Base-by-base conservation (phyloP, 352 stramenopile genomes). In the Aphanomyces astaci region DNA sequence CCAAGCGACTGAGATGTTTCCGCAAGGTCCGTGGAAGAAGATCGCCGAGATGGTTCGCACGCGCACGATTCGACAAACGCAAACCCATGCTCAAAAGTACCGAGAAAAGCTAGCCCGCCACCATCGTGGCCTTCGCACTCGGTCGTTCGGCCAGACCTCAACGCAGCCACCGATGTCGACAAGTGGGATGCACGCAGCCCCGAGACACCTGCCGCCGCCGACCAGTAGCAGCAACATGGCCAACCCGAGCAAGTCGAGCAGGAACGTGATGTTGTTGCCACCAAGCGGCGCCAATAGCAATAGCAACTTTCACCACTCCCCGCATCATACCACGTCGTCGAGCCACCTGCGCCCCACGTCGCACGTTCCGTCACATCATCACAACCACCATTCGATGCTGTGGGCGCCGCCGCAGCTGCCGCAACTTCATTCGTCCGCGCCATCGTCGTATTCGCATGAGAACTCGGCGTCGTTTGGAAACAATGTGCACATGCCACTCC, bases 31-130 rank as follows among this genome's bases (percentile, higher is more conserved):
- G 24, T 68, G 62, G 62, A 68, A 68, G 51, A 68, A 68, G 25
- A 68, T 68, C 33, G 62, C 62, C 46, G 62, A 68, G 22, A 52
- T 68, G n/a, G 62, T 68, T 27, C 49, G 49, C 28, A 59, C 62
- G 22, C 62, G 62, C n/a, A 68, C 62, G 46, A 68, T 68, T 59
- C 62, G 62, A 15, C 62, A 68, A 28, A 68, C 62, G 31, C 62
- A 68, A 49, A 68, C 62, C 13, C 62, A 68, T 27, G 62, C 62
- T 3, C 62, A 68, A 60, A 68, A 68, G 32, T 68, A 68, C 62
- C 62, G 62, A 19, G 62, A 68, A 31, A 68, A 68, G 51, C 51
- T 68, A 13, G 62, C 49, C 15, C 62, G 62, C 31, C 62, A 52
- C n/a, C 62, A 52, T 31, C 62, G 62, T 13, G 62, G 62, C 2